A percentile compares a stretch with the other conserved stretches of the same genome.
Conservation (phyloP, 129 eudicot genomes). For the Gnaphalium uliginosum region DNA sequence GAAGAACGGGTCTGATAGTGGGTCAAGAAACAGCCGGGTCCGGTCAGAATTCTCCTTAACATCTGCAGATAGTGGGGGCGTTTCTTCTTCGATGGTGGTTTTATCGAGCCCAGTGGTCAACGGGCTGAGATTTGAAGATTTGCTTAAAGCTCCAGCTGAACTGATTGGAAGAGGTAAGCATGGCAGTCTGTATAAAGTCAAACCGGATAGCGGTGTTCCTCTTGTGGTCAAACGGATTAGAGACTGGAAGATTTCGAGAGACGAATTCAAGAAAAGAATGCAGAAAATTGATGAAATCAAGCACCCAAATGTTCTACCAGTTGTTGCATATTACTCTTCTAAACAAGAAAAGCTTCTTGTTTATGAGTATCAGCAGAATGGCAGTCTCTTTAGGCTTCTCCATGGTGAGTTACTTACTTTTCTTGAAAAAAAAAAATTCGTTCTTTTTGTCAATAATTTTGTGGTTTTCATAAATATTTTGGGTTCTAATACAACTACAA, state of each 20-base stretch:
- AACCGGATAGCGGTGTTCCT: conserved; percentile 29
- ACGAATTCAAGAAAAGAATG: conserved; percentile 70
- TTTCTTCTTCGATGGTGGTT: conserved; percentile 49
- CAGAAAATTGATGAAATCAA: conserved; percentile 44
- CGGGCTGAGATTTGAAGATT: conserved; percentile 65
- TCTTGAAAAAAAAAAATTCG: too few relatives aligned
- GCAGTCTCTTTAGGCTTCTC: conserved; percentile 68
- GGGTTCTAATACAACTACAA: neutral
- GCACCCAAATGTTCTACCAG: conserved; percentile 57
- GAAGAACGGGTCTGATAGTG: conserved; percentile 34
- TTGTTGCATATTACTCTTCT: conserved; percentile 71
- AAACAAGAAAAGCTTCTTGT: conserved; percentile 75
- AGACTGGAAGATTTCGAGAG: conserved; percentile 67
- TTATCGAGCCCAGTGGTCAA: conserved; percentile 51
- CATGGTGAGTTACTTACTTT: conserved; percentile 46
- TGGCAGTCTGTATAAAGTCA: conserved; percentile 72
- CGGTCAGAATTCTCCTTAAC: conserved; percentile 71
- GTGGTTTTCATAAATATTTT: neutral
- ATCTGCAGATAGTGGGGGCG: conserved; percentile 53
- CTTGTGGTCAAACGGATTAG: conserved; percentile 70
- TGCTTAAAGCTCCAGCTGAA: conserved; percentile 73
- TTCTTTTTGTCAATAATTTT: neutral
- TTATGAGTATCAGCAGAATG: conserved; percentile 67
- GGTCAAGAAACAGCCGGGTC: conserved; percentile 38
- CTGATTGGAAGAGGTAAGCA: conserved; percentile 64